Evolutionary conservation across 768 basidiomycete genomes (phyloP), one percentile per base, ranked within the genome.

Genomic region (Trametes gibbosa): DNA sequence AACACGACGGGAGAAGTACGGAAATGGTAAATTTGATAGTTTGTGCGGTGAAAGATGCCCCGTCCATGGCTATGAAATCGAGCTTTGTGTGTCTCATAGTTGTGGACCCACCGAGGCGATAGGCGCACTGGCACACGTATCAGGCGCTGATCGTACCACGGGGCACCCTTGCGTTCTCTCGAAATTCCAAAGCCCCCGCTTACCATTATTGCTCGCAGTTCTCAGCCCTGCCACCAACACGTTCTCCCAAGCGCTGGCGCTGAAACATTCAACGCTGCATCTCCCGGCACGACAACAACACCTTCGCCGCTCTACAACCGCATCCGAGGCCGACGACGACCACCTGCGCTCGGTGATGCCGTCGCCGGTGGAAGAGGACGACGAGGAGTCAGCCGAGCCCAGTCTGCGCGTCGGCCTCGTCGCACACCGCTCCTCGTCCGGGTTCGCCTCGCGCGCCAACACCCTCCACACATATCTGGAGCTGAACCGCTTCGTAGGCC

Each of bases 391-490:
- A 5, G 66, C 71, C 13, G 67, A 73, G 16, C 75, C 78, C 41
- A 84, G 79, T 62, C 73, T 92, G 24, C 80, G 87, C 56, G 80
- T 92, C 29, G 85, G 89, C 14, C 72, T 90, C 7, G 67, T 88
- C 23, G 74, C 87, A 9, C 85, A 91, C 63, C 76, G 77, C 29
- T 72, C 77, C 3, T 71, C 74, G 37, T 73, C 80, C 23, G 85
- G 84, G 1, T 80, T 81, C 63, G 82, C 88, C 0, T 79, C 85
- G 34, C 82, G 92, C 29, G 82, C 87, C 13, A 95, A 96, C 69
- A 92, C 84, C 17, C 70, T 96, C 16, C 81, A 84, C 34, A 77
- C 83, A 4, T 92, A 90, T 67, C 77, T 92, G 63, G 93, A 94
- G 67, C 75, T 89, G 60, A 96, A 95, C 69, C 79, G 90, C 70